Evolutionary conservation across 208 protist species (phyloP).

Genomic region (Trypanosoma conorhini): DNA sequence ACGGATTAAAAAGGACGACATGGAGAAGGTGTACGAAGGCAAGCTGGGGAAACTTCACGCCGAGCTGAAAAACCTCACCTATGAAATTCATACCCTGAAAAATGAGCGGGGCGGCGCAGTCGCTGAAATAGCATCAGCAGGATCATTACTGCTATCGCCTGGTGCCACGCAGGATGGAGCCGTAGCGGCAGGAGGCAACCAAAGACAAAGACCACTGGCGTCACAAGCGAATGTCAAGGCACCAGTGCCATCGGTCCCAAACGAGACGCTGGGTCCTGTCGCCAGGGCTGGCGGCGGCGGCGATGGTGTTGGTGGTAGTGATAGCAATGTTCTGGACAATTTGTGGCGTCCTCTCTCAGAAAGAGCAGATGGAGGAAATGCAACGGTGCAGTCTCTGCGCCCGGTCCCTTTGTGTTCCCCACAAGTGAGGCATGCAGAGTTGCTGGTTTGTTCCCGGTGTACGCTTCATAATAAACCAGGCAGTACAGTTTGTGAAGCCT

Average conservation of each 20-base stretch:
- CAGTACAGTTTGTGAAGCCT: neutral
- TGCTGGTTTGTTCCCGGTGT: conserved; percentile 2
- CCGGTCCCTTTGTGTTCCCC: neutral
- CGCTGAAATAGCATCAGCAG: neutral
- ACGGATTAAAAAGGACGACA: conserved; percentile 58
- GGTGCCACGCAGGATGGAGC: neutral
- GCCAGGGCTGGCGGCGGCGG: neutral
- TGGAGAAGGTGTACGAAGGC: conserved; percentile 29
- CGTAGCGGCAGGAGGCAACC: neutral
- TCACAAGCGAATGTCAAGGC: neutral
- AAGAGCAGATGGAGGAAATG: neutral
- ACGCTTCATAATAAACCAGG: conserved; percentile 2
- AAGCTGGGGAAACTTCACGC: conserved; percentile 22
- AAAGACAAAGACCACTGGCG: neutral
- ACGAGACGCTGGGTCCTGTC: neutral
- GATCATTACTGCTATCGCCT: neutral
- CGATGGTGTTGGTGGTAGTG: neutral
- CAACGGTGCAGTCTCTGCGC: neutral
- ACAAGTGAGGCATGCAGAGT: neutral
- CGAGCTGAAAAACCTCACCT: conserved; percentile 11
- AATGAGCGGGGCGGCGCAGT: neutral
- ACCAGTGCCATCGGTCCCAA: neutral
- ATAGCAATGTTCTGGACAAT: conserved; percentile 2
- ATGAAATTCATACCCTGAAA: neutral
- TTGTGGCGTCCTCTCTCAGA: neutral